A percentile compares a stretch with the other conserved stretches of the same genome.
phyloP scores from a whole-genome alignment of 129 eudicot genomes.

The Rutidosis leptorrhynchoides region DNA sequence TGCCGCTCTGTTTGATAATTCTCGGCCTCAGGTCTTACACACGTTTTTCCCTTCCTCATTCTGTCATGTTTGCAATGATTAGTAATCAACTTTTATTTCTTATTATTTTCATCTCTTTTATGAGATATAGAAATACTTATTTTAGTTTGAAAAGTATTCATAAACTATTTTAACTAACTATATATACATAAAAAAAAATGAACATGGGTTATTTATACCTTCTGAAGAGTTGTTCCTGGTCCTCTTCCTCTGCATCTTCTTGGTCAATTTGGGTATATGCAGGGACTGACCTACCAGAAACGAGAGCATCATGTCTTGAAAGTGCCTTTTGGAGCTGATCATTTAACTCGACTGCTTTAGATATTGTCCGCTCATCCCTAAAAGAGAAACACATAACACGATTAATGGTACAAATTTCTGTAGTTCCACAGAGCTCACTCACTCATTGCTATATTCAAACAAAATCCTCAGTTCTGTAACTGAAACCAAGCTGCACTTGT shows the following conservation, averaged over 20 bases:
- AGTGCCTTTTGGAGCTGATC: constrained; percentile 82
- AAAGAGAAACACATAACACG: constrained; percentile 11
- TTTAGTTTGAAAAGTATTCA: not conserved
- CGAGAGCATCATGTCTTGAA: constrained; percentile 64
- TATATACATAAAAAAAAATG: not conserved
- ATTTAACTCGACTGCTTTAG: constrained; percentile 78
- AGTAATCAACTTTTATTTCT: too few species aligned
- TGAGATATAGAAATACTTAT: too few species aligned
- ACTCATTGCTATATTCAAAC: not conserved
- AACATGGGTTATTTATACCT: constrained; percentile 39
- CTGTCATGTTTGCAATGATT: constrained; percentile 40
- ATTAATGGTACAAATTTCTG: constrained; percentile 11
- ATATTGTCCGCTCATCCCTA: constrained; percentile 75
- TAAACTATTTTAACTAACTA: not conserved
- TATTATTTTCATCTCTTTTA: too few species aligned
- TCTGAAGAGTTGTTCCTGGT: constrained; percentile 83
- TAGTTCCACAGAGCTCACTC: not conserved
- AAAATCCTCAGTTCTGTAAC: not conserved
- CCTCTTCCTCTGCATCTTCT: constrained; percentile 77
- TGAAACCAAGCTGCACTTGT: not conserved
- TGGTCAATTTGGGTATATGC: constrained; percentile 45
- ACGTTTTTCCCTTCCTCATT: constrained; percentile 87
- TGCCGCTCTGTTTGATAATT: constrained; percentile 41
- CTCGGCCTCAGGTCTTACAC: constrained; percentile 63
- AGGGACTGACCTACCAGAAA: constrained; percentile 49